Evolutionary conservation across 2,329 filamentous ascomycete genomes (phyloP), one percentile per base, ranked within the genome.

Genomic region (Tolypocladium cylindrosporum): DNA sequence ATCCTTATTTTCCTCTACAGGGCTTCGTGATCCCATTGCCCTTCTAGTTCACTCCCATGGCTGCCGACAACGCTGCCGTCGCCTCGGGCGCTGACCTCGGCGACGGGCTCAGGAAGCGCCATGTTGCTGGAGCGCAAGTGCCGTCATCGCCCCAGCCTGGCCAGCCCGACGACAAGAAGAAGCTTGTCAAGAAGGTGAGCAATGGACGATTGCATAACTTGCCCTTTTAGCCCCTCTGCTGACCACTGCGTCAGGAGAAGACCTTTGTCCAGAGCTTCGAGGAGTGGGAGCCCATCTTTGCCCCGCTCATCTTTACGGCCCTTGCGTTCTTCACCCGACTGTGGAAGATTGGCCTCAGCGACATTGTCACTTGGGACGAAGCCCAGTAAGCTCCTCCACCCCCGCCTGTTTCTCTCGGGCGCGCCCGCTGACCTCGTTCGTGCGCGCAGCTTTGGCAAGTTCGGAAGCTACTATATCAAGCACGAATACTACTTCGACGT

Each of bases 381-480:
- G 83, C 83, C 66, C 83, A 86, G 82, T 83, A 74, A 66, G 82
- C 77, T 51, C 16, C 31, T n/a, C 8, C 10, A 37, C 9, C 7
- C 24, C 9, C 19, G 8, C 31, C 51, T 37, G 4, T 21, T n/a
- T 34, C 54, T 40, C 51, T 42, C 58, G 19, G 4, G 45, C 24
- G 16, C 2, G 36, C 54, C 54, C 56, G 21, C 48, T 56, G 56
- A 60, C 62, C 64, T 72, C 31, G 9, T 19, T 42, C 11, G 40
- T 56, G 21, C 43, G 1, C 42, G 21, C 62, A 91, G 88, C 74
- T 95, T 95, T 74, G 90, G 90, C 71, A 99, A 99, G 79, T 99
- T 99, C 74, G 94, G 94, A 63, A 97, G 93, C 67, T 93, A 99
- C 77, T 99, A 99, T 75, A 87, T 99, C 71, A 97, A 99, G 75